Evolutionary conservation across 345 rosid genomes (phyloP).

Genomic region (Ricinus communis): DNA sequence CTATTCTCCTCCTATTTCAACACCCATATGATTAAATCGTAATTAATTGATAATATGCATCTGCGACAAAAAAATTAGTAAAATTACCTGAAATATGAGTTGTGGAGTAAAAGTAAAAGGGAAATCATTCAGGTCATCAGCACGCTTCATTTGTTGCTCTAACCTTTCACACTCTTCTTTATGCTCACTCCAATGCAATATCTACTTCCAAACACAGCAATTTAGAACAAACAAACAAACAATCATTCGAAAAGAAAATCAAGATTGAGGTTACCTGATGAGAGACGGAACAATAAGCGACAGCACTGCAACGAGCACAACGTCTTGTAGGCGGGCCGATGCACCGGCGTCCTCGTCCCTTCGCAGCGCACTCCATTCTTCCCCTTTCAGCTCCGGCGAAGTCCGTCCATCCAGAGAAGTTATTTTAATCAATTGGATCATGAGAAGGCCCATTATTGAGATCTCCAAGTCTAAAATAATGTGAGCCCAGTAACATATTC

Average conservation of each 20-base stretch:
- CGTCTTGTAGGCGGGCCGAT: constrained; percentile 59
- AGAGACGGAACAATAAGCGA: constrained; percentile 77
- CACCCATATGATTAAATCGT: no score
- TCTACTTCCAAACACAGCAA: constrained; percentile 28
- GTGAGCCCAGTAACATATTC: no score
- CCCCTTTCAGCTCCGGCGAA: neutral
- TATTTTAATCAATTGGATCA: no score
- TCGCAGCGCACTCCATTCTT: constrained; percentile 81
- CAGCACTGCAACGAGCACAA: constrained; percentile 76
- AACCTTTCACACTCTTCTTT: constrained; percentile 81
- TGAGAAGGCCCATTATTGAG: no score
- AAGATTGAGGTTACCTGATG: constrained; percentile 54
- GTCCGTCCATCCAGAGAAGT: neutral
- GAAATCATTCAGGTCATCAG: constrained; percentile 60
- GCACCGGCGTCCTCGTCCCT: constrained; percentile 63
- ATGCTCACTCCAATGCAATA: constrained; percentile 72
- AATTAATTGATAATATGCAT: no score
- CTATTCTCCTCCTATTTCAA: constrained; percentile 51
- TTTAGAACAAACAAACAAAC: neutral
- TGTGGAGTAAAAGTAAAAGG: constrained; percentile 65
- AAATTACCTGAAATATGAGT: no score
- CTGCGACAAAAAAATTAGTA: no score
- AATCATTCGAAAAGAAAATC: neutral
- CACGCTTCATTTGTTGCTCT: constrained; percentile 71
- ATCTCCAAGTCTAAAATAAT: no score